Conservation (phyloP, 805 yeast species). For the Starmerella kuoi region DNA sequence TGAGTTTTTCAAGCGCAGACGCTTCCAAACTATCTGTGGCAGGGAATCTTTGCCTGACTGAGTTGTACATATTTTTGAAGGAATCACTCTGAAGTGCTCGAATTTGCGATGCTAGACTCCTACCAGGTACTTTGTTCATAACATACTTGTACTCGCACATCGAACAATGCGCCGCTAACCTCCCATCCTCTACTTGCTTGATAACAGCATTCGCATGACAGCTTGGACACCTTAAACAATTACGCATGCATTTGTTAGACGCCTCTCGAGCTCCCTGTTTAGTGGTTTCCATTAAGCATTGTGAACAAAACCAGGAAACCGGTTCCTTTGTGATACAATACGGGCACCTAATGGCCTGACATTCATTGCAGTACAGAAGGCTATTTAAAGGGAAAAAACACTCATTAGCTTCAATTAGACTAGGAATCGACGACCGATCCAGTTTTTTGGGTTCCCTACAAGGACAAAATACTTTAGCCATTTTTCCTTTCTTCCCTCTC, state of each 20-base stretch:
- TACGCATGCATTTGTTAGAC: slow-evolving; percentile 27
- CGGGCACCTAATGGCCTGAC: slow-evolving; percentile 29
- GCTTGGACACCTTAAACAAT: slow-evolving; percentile 29
- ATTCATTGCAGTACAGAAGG: slow-evolving; percentile 31
- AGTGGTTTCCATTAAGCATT: slow-evolving; percentile 28
- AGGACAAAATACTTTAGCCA: slow-evolving; percentile 13
- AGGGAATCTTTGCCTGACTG: no score
- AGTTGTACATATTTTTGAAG: no score
- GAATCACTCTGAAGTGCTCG: no score
- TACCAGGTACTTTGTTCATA: background rate
- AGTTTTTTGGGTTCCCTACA: slow-evolving; percentile 12
- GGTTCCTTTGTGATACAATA: slow-evolving; percentile 30
- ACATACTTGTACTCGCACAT: slow-evolving; percentile 2
- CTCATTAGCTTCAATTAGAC: slow-evolving; percentile 4
- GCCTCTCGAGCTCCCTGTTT: slow-evolving; percentile 21
- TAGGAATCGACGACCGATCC: slow-evolving; percentile 3
- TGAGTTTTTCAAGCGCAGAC: no score
- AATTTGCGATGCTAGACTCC: background rate
- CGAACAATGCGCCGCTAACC: slow-evolving; percentile 4
- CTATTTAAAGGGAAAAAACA: slow-evolving; percentile 24
- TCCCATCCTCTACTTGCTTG: slow-evolving; percentile 11
- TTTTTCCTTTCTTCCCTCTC: no score
- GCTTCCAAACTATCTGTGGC: no score
- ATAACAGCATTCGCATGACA: slow-evolving; percentile 23
- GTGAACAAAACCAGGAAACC: slow-evolving; percentile 29